A percentile compares a stretch with the other conserved stretches of the same genome.
phyloP scores from a whole-genome alignment of 129 eudicot genomes.

The Heracleum sosnowskyi region DNA sequence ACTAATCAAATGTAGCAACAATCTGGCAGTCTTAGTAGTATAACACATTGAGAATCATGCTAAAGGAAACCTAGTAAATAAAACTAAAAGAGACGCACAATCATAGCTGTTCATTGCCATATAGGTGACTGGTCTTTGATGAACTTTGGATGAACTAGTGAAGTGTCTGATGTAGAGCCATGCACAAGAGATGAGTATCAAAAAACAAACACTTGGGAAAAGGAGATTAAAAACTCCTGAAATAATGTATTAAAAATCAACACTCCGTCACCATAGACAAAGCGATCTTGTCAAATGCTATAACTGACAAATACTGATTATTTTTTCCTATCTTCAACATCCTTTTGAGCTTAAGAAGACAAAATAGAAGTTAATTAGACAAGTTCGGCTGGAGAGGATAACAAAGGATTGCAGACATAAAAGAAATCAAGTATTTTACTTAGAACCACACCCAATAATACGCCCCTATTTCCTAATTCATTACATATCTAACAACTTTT shows the following conservation, averaged over 20 bases:
- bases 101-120: background rate
- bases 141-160: too few species aligned
- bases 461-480: too few species aligned
- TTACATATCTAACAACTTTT: too few species aligned
- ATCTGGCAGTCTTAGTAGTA: background rate
- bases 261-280: background rate
- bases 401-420: background rate
- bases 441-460: too few species aligned
- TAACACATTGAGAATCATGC: background rate
- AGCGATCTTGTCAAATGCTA: background rate
- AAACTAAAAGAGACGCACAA: background rate
- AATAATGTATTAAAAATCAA: background rate
- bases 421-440: background rate
- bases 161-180: background rate
- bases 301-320: background rate
- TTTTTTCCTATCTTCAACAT: background rate
- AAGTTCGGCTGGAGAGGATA: background rate
- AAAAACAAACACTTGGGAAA: background rate
- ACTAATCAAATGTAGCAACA: background rate
- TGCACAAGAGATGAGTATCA: background rate
- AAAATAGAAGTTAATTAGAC: background rate
- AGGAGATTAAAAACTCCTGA: background rate
- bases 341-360: background rate
- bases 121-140: background rate
- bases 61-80: background rate